These are phyloP conservation scores for Gossypium arboreum DNA, from an alignment of 345 rosid genomes.

Conservation along the genomic window DNA sequence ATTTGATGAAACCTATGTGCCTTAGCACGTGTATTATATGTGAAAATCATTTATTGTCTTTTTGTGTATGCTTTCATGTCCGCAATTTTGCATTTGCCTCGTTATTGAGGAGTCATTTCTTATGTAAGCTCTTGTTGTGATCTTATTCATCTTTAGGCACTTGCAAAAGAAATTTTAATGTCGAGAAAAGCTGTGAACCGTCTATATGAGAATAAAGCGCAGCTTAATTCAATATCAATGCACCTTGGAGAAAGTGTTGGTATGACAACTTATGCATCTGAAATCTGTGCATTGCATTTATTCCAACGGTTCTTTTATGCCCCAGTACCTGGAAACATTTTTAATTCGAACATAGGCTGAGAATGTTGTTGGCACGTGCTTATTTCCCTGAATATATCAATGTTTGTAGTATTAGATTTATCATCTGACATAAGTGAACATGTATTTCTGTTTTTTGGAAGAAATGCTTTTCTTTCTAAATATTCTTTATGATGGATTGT, in stretches of 20 bases:
- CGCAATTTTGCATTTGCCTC: background rate
- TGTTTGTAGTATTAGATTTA: background rate
- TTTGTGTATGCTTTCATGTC: background rate
- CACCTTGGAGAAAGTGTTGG: constrained; percentile 40
- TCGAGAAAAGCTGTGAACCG: constrained; percentile 39
- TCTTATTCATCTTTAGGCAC: constrained; percentile 24
- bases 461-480: background rate
- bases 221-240: constrained; percentile 39
- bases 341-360: background rate
- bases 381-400: background rate
- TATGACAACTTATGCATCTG: constrained; percentile 14
- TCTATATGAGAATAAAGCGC: constrained; percentile 37
- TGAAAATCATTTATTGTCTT: background rate
- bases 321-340: background rate
- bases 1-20: background rate
- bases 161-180: constrained; percentile 34
- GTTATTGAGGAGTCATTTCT: background rate
- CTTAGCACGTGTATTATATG: background rate
- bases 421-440: background rate
- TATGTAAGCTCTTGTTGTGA: background rate
- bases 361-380: background rate
- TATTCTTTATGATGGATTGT: background rate
- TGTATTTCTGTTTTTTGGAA: background rate
- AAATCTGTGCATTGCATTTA: background rate
- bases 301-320: background rate